Percentiles rank a stretch among this genome's conserved stretches.
Conservation (phyloP, 768 basidiomycete genomes). For the Ephemerocybe angulata region DNA sequence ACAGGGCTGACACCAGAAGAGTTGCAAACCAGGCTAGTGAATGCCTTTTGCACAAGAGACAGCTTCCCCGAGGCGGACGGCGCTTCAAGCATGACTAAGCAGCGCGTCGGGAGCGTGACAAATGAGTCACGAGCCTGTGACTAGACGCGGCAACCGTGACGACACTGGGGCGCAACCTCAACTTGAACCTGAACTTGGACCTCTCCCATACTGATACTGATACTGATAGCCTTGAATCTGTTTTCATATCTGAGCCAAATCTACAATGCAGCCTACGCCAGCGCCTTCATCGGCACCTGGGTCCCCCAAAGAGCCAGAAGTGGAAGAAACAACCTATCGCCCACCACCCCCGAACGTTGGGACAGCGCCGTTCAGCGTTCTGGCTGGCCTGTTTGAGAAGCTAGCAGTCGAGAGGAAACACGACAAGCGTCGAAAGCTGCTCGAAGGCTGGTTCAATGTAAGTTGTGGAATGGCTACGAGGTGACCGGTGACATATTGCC, state of each 20-base stretch:
- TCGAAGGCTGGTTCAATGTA: constrained; percentile 83
- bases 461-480: constrained; percentile 20
- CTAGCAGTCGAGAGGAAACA: constrained; percentile 70
- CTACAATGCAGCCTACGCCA: constrained; percentile 68
- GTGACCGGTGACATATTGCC: constrained; percentile 2
- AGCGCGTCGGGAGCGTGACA: constrained; percentile 28
- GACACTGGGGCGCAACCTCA: neutral
- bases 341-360: constrained; percentile 62
- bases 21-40: constrained; percentile 1
- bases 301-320: constrained; percentile 37
- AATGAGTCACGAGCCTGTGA: constrained; percentile 18
- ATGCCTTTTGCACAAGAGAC: too few relatives aligned
- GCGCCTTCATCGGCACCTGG: constrained; percentile 56
- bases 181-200: neutral
- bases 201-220: neutral
- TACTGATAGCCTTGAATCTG: too few relatives aligned
- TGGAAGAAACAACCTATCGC: constrained; percentile 39
- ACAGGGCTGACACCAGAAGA: constrained; percentile 19
- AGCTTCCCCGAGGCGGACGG: too few relatives aligned
- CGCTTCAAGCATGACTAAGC: constrained; percentile 32
- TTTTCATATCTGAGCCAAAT: too few relatives aligned
- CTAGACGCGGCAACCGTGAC: constrained; percentile 2
- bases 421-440: constrained; percentile 63
- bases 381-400: constrained; percentile 71
- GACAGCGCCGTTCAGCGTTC: constrained; percentile 65